phyloP scores from a whole-genome alignment of 2,329 filamentous ascomycete species.

The Graphium sp. region DNA sequence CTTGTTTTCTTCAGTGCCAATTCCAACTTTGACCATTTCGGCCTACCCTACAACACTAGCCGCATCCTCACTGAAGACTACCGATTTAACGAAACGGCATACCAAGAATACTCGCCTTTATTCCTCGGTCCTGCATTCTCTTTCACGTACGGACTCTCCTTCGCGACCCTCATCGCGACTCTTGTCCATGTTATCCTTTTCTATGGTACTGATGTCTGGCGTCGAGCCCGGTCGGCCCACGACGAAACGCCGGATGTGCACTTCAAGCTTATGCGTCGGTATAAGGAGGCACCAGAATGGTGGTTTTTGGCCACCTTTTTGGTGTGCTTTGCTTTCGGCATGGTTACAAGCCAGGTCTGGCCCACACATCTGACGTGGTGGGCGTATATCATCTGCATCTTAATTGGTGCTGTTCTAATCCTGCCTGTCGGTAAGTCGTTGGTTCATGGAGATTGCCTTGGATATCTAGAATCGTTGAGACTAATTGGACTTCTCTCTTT shows the following conservation, averaged over 20 bases:
- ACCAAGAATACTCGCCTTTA: constrained; percentile 41
- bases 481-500: too few relatives aligned
- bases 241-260: constrained; percentile 35
- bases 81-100: constrained; percentile 42
- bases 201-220: constrained; percentile 29
- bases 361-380: constrained; percentile 24
- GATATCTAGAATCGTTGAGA: too few relatives aligned
- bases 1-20: constrained; percentile 36
- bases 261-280: constrained; percentile 36
- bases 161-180: constrained; percentile 35
- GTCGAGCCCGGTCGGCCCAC: constrained; percentile 13
- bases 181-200: constrained; percentile 33
- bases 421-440: constrained; percentile 27
- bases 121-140: constrained; percentile 37
- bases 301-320: constrained; percentile 33
- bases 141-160: constrained; percentile 37
- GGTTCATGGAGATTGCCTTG: too few relatives aligned
- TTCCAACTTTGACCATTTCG: constrained; percentile 45
- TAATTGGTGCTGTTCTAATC: constrained; percentile 20
- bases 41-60: constrained; percentile 38
- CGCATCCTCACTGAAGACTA: constrained; percentile 38
- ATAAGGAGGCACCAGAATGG: constrained; percentile 36
- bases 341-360: constrained; percentile 17
- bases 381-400: constrained; percentile 20
- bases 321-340: constrained; percentile 30